Evolutionary conservation across 1,284 basidiomycete genomes (phyloP).

Genomic region (Cystobasidium sp.): DNA sequence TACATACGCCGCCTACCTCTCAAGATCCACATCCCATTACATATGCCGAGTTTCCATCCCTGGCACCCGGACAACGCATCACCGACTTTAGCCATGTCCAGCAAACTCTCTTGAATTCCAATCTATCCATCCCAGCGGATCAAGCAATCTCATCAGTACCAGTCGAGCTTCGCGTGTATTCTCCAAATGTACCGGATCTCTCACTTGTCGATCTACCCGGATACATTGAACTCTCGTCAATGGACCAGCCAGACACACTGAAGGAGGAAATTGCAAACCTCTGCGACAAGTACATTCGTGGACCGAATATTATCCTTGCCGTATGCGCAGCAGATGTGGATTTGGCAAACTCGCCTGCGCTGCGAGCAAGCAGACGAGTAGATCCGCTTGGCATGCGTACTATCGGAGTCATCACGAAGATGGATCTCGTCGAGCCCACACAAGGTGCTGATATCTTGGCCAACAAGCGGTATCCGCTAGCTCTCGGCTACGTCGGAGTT

Average conservation of each 20-base stretch:
- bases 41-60: constrained; percentile 90
- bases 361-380: constrained; percentile 88
- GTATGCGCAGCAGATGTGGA: constrained; percentile 99
- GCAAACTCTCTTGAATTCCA: constrained; percentile 89
- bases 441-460: constrained; percentile 79
- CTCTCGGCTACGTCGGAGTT: constrained; percentile 97
- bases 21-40: constrained; percentile 70
- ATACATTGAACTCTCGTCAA: constrained; percentile 90
- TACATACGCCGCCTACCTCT: constrained; percentile 74
- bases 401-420: constrained; percentile 98
- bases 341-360: constrained; percentile 93
- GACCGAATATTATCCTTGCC: constrained; percentile 96
- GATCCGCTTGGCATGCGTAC: constrained; percentile 93
- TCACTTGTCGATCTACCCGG: constrained; percentile 97
- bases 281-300: constrained; percentile 95
- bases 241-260: constrained; percentile 94
- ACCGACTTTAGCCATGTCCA: constrained; percentile 89
- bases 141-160: constrained; percentile 93
- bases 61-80: constrained; percentile 79
- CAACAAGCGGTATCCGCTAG: constrained; percentile 94
- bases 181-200: constrained; percentile 92
- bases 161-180: constrained; percentile 95
- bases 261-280: constrained; percentile 88
- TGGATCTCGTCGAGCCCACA: constrained; percentile 90
- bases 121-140: constrained; percentile 84